These are phyloP conservation scores for Kodamaea suecica DNA, from an alignment of 1,139 yeast genomes.

Conservation along the genomic window DNA sequence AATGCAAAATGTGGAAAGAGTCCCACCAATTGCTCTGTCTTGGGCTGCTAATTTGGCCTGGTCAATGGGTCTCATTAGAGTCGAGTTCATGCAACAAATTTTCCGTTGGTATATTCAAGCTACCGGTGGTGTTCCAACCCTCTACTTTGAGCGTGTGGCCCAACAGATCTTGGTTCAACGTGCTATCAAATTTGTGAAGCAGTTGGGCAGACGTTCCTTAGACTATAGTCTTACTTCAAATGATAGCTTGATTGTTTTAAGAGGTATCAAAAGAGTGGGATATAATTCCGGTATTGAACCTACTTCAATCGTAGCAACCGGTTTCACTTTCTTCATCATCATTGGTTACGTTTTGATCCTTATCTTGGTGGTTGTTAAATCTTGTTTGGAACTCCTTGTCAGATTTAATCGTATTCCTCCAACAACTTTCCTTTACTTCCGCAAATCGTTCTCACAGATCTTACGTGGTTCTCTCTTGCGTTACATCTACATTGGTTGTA, in stretches of 20 bases:
- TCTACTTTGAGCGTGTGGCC: conserved; percentile 55
- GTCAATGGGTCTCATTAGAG: conserved; percentile 79
- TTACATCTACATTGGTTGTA: conserved; percentile 71
- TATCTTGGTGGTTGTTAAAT: conserved; percentile 52
- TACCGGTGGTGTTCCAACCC: conserved; percentile 71
- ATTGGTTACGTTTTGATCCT: conserved; percentile 53
- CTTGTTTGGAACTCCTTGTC: conserved; percentile 44
- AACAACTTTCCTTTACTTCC: conserved; percentile 46
- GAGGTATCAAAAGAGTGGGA: conserved; percentile 77
- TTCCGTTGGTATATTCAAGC: conserved; percentile 80
- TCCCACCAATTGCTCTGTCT: conserved; percentile 77
- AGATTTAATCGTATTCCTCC: conserved; percentile 46
- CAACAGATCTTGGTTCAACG: conserved; percentile 68
- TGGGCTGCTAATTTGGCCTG: conserved; percentile 83
- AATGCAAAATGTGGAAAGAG: conserved; percentile 68
- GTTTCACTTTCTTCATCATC: conserved; percentile 68
- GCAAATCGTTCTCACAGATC: conserved; percentile 51
- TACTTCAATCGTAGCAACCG: conserved; percentile 70
- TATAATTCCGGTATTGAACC: conserved; percentile 66
- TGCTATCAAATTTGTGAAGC: conserved; percentile 34
- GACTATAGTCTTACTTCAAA: conserved; percentile 36
- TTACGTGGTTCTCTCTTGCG: conserved; percentile 68
- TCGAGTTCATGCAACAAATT: conserved; percentile 68
- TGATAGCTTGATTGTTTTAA: conserved; percentile 54
- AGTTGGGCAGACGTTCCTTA: conserved; percentile 24